Evolutionary conservation across 257 asterid species (phyloP), one percentile per base, ranked within the genome.

Genomic region (Lycium ferocissimum): DNA sequence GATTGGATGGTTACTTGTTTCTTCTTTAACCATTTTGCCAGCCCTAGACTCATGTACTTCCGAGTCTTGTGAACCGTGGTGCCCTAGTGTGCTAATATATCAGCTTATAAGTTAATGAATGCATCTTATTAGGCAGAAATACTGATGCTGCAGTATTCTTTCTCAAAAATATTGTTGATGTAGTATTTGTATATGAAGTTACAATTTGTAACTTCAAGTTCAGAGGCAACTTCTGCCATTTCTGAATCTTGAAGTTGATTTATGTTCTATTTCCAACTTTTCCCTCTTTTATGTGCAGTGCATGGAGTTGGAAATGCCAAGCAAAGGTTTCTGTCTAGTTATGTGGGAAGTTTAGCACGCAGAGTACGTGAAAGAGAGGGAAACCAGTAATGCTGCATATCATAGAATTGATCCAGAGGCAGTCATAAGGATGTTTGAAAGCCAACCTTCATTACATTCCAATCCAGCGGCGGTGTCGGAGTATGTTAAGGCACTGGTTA

Each of bases 401-500:
- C 94, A 85, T 67, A 91, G 92, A 76, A 92, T 91, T 89, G 98
- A 95, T 85, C 94, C 95, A 13, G 99, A 95, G 85, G 90, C 91
- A 63, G 97, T 95, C 86, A 95, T 95, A 82, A 91, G 94, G 85
- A 65, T 91, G 89, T 97, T 95, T 69, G 99, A 97, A 91, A 91
- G 91, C 88, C 93, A 92, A 81, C 95, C 98, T 47, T 91, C 96
- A 1, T 84, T 96, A 76, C 99, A 94, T 81, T 88, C 94, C 81
- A 95, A 89, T 71, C 93, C 93, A 22, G 76, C 95, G n/a, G 98
- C 98, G 58, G 91, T 97, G 87, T 93, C 95, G 33, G 98, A 92
- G 85, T 95, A 97, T 88, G 97, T 95, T 85, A 95, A 90, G 89
- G 96, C 98, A 79, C 89, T 97, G 86, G 95, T 95, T 61, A 97